A percentile compares a stretch with the other conserved stretches of the same genome.
phyloP scores from a whole-genome alignment of 495 filamentous ascomycete species.

The Podospora didyma region DNA sequence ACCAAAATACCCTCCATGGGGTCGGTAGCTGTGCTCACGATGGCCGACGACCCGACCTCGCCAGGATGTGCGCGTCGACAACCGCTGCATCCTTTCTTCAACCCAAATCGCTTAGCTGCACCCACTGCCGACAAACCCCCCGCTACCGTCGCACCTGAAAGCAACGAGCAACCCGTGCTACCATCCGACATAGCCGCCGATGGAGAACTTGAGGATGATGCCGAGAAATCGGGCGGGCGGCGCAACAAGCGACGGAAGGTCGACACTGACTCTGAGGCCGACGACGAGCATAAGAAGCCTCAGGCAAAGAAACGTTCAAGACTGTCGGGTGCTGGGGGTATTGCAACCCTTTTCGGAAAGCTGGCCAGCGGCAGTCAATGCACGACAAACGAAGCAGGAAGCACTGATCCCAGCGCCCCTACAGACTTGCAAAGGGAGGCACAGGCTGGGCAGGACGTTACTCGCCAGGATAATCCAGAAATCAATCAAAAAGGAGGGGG shows the following conservation, averaged over 20 bases:
- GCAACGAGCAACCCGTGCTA: neutral
- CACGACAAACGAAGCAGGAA: neutral
- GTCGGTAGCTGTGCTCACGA: conserved; percentile 21
- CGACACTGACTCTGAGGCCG: conserved; percentile 13
- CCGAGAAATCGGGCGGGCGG: conserved; percentile 29
- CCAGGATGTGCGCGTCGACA: conserved; percentile 9
- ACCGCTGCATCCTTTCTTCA: conserved; percentile 31
- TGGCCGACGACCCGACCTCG: conserved; percentile 19
- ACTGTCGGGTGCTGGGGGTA: conserved; percentile 10
- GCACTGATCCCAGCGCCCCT: neutral
- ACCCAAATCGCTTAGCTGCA: conserved; percentile 10
- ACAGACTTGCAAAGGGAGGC: neutral
- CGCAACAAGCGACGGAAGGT: conserved; percentile 52
- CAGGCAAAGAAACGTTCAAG: conserved; percentile 15
- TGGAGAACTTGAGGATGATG: conserved; percentile 5
- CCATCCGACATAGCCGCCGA: neutral
- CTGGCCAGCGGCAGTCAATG: conserved; percentile 4
- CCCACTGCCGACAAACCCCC: neutral
- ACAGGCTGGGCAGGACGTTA: neutral
- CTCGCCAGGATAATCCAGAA: neutral
- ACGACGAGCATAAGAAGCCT: conserved; percentile 9
- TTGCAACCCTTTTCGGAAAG: conserved; percentile 14
- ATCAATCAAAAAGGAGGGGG: neutral
- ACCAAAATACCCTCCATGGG: conserved; percentile 14
- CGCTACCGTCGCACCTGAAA: neutral